Evolutionary conservation across 352 stramenopile genomes (phyloP).

Genomic region (Nannochloropsis limnetica): DNA sequence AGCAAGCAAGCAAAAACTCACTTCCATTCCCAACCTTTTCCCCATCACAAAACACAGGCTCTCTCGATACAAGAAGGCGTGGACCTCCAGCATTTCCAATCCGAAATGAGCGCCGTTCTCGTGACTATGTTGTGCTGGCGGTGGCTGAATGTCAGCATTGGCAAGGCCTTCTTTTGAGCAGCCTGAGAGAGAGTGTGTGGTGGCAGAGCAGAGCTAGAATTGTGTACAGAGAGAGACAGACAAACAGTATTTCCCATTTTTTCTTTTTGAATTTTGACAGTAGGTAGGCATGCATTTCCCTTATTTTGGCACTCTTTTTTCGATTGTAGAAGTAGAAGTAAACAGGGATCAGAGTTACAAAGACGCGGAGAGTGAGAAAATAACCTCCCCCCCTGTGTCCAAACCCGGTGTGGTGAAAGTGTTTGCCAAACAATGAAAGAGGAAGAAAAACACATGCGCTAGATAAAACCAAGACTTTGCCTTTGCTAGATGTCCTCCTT

Average conservation of each 20-base stretch:
- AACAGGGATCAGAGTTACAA: background rate
- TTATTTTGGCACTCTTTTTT: background rate
- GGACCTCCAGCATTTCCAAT: conserved; percentile 32
- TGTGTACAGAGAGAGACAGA: background rate
- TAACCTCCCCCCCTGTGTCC: background rate
- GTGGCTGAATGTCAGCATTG: conserved; percentile 9
- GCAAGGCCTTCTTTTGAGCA: conserved; percentile 15
- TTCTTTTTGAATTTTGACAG: background rate
- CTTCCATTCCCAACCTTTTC: background rate
- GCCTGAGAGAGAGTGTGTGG: background rate
- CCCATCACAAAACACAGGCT: background rate
- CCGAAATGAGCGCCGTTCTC: background rate
- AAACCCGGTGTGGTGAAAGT: background rate
- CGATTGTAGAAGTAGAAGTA: background rate
- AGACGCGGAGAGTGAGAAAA: too few species aligned
- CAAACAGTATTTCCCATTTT: background rate
- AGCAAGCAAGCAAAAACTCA: background rate
- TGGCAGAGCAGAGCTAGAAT: background rate
- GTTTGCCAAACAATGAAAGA: background rate
- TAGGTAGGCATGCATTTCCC: background rate
- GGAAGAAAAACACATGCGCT: background rate
- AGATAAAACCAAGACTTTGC: background rate
- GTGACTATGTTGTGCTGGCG: conserved; percentile 7
- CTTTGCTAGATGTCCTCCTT: background rate
- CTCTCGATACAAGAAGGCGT: conserved; percentile 18